phyloP scores from a whole-genome alignment of 345 rosid species.

The Ceriops decandra region DNA sequence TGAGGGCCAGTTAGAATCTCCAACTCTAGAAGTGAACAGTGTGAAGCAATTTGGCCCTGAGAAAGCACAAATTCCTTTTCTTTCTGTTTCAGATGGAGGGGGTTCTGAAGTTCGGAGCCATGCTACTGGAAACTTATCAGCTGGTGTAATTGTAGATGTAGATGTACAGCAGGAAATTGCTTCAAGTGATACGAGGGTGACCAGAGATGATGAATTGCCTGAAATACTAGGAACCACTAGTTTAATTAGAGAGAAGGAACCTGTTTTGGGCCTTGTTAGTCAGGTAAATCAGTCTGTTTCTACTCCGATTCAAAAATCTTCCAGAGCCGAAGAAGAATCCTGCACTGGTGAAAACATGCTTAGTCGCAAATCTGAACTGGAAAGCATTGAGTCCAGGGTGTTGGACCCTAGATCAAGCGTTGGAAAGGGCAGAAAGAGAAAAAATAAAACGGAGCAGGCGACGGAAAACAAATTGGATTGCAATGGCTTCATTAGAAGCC shows the following conservation, averaged over 20 bases:
- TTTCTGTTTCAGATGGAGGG: too few relatives aligned
- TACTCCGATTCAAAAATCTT: slow-evolving; percentile 19
- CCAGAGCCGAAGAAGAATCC: slow-evolving; percentile 33
- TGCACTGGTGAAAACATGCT: slow-evolving; percentile 18
- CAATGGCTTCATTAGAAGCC: slow-evolving; percentile 70
- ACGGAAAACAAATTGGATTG: slow-evolving; percentile 27
- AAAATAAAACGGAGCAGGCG: slow-evolving; percentile 42
- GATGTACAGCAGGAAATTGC: slow-evolving; percentile 5
- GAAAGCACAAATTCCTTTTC: background rate
- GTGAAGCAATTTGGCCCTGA: slow-evolving; percentile 14
- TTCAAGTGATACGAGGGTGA: slow-evolving; percentile 17
- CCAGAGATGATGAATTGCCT: slow-evolving; percentile 24
- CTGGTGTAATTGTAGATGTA: background rate
- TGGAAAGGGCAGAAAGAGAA: slow-evolving; percentile 51
- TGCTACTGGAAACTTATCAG: too few relatives aligned
- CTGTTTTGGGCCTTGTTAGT: slow-evolving; percentile 14
- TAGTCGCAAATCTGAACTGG: slow-evolving; percentile 25
- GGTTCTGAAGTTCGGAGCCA: too few relatives aligned
- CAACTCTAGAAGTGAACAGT: background rate
- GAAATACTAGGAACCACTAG: slow-evolving; percentile 19
- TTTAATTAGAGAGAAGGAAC: slow-evolving; percentile 25
- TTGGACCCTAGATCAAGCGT: slow-evolving; percentile 18
- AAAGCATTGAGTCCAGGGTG: slow-evolving; percentile 17
- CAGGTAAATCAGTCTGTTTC: slow-evolving; percentile 12
- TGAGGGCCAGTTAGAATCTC: slow-evolving; percentile 5